Conservation (phyloP, 148 eudicot genomes). For the Rhododendron ovatum region DNA sequence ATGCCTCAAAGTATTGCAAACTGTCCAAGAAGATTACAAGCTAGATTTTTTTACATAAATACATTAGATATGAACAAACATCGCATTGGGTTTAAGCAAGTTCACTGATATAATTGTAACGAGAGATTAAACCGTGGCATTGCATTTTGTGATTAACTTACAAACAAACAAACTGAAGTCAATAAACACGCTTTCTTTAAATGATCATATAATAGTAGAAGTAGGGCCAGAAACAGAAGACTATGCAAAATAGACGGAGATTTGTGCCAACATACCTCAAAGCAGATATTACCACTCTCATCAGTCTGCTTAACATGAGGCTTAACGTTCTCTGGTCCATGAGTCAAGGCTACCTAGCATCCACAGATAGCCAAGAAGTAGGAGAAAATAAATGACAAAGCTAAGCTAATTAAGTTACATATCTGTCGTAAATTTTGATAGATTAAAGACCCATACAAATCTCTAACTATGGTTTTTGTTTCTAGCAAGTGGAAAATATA, state of each 20-base stretch:
- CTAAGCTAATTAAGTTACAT: background rate
- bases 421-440: background rate
- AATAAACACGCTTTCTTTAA: background rate
- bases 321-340: conserved; percentile 97
- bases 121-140: background rate
- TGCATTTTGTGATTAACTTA: background rate
- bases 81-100: background rate
- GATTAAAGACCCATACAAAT: background rate
- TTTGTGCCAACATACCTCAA: conserved; percentile 56
- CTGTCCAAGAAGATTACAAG: background rate
- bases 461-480: background rate
- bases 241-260: background rate
- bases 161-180: background rate
- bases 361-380: conserved; percentile 7
- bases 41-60: background rate
- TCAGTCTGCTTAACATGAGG: conserved; percentile 87
- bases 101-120: background rate
- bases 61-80: background rate
- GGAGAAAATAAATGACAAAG: background rate
- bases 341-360: conserved; percentile 89
- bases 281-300: conserved; percentile 70
- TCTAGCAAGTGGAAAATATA: background rate
- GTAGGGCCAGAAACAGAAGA: background rate
- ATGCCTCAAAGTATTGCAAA: background rate
- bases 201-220: background rate